These are phyloP conservation scores for Erodium texanum DNA, from an alignment of 441 rosid genomes.

Conservation along the genomic window DNA sequence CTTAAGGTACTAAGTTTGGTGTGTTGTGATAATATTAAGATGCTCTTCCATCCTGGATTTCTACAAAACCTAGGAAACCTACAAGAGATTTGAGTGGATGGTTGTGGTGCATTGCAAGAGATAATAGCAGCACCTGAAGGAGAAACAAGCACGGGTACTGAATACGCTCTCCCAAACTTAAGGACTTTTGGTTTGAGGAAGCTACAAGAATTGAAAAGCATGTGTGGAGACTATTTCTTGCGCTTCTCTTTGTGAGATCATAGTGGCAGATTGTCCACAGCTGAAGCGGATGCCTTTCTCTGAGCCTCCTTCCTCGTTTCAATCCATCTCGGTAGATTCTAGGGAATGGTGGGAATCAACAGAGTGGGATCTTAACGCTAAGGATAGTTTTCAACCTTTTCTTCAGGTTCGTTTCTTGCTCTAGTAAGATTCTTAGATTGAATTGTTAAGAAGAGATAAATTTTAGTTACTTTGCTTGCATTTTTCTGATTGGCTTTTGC, in stretches of 20 bases:
- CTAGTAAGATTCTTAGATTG: too few species aligned
- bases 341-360: slow-evolving; percentile 1
- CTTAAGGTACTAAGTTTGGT: too few species aligned
- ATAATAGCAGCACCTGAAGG: too few species aligned
- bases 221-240: slow-evolving; percentile 11
- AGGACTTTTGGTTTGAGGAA: background rate
- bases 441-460: too few species aligned
- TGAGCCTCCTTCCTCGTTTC: background rate
- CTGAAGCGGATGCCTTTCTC: slow-evolving; percentile 19
- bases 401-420: background rate
- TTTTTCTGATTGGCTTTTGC: too few species aligned
- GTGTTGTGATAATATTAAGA: too few species aligned
- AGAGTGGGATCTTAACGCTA: slow-evolving; percentile 11
- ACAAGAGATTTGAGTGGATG: too few species aligned
- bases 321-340: background rate
- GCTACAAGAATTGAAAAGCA: slow-evolving; percentile 16
- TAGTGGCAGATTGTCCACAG: background rate
- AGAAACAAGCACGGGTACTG: background rate
- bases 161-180: slow-evolving; percentile 14
- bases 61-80: too few species aligned
- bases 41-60: too few species aligned
- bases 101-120: too few species aligned
- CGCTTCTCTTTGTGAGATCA: slow-evolving; percentile 9
- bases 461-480: too few species aligned
- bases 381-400: slow-evolving; percentile 5